Base-by-base conservation (phyloP, 805 yeast genomes). In the Ogataea glucozyma region DNA sequence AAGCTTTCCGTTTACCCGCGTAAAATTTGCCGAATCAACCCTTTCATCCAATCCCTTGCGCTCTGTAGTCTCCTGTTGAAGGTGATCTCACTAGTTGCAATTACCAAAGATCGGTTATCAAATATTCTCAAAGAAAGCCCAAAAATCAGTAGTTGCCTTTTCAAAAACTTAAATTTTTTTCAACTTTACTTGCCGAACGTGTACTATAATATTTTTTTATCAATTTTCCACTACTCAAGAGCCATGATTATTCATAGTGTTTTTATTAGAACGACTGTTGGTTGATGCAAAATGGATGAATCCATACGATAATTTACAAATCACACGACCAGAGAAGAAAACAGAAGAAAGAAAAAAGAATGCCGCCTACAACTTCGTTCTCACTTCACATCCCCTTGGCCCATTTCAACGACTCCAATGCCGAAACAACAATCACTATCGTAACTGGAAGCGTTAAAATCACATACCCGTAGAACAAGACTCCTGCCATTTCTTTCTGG, bases 401-500 rank as follows among this genome's bases (percentile, higher is more conserved):
- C 69, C 69, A 65, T 37, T 58, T 53, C 43, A 78, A 63, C 19
- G 75, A 78, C 54, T 75, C 78, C 54, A 85, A 74, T 31, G 88
- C 78, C 6, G 80, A 72, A 18, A 83, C 85, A 21, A 85, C 91
- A 42, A 83, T 81, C 31, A 76, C 64, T 24, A 85, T 85, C 21
- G 91, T 83, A 4, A 85, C 81, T 0, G 95, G 95, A 41, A 85
- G 69, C 12, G 90, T 83, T 51, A 85, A 64, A 2, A 85, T 73
- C 13, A 79, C 91, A 53, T 85, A 85, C 4, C 93, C 91, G 85
- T 90, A 85, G 51, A 85, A 85, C 49, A 85, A 67, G 13, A 85
- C 85, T 21, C 88, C 88, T 0, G 87, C 83, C 91, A 85, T 85
- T 62, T 85, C 95, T 56, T 77, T 81, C 58, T 85, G 90, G 61